These are phyloP conservation scores for Piloderma croceum DNA, from an alignment of 768 basidiomycete genomes.

Conservation along the genomic window DNA sequence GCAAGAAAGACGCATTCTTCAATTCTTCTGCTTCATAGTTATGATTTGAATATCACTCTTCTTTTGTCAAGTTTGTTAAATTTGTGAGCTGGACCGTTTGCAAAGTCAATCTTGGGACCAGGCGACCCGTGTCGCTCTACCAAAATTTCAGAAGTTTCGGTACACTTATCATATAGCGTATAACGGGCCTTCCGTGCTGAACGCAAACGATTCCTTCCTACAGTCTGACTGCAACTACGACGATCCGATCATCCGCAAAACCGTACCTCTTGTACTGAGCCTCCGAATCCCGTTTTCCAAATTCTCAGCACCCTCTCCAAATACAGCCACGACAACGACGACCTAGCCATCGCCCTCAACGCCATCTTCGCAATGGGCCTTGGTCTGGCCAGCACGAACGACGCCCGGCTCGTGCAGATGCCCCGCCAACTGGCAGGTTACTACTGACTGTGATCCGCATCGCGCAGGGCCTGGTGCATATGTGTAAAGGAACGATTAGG, in stretches of 20 bases:
- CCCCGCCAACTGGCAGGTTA: constrained; percentile 94
- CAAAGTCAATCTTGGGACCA: no score
- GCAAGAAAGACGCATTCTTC: no score
- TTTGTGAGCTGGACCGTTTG: no score
- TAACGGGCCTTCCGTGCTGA: no score
- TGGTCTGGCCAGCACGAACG: constrained; percentile 97
- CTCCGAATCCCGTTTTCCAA: constrained; percentile 94
- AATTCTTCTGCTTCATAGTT: no score
- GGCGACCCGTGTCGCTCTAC: no score
- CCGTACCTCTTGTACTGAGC: constrained; percentile 91
- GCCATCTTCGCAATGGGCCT: constrained; percentile 99
- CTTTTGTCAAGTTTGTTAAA: no score
- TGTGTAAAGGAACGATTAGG: constrained; percentile 98
- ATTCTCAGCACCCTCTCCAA: constrained; percentile 97
- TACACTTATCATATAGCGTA: no score
- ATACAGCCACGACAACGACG: constrained; percentile 98
- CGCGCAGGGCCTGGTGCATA: constrained; percentile 96
- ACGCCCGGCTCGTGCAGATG: constrained; percentile 96
- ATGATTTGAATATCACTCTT: no score
- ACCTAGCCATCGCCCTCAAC: constrained; percentile 90
- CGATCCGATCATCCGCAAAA: constrained; percentile 85
- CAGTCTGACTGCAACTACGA: no score
- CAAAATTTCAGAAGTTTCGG: no score
- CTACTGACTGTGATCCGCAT: constrained; percentile 96
- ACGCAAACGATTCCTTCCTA: no score